A percentile compares a stretch with the other conserved stretches of the same genome.
Evolutionary conservation across 345 rosid genomes (phyloP).

Genomic region (Corchorus capsularis): DNA sequence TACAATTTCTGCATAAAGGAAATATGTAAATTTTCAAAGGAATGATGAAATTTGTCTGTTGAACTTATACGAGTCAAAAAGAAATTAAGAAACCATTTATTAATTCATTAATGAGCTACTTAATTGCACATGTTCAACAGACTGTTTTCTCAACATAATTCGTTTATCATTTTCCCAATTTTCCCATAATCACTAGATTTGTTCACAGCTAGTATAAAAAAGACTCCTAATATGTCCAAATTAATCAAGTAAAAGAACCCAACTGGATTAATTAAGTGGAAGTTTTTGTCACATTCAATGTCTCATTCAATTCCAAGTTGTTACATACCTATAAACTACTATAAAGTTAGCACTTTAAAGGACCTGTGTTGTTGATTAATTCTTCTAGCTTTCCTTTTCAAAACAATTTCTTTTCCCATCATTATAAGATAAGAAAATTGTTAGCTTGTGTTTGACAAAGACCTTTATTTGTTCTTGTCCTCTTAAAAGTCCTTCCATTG

Average conservation of each 20-base stretch:
- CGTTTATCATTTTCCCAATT: neutral
- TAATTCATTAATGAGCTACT: neutral
- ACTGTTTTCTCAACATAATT: neutral
- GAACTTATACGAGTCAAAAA: no score
- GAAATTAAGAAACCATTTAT: no score
- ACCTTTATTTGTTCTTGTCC: neutral
- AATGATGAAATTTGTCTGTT: no score
- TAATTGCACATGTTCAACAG: neutral
- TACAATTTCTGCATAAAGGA: no score
- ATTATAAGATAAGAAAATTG: neutral
- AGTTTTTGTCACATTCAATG: neutral
- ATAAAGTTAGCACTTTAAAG: neutral
- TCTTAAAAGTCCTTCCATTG: neutral
- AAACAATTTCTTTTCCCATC: neutral
- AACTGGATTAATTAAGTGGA: neutral
- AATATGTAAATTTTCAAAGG: no score
- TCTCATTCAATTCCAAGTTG: slow-evolving; percentile 8
- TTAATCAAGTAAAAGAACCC: neutral
- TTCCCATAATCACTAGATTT: neutral
- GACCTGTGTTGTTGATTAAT: no score
- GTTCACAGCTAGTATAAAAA: neutral
- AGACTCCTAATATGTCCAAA: neutral
- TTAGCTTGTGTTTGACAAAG: neutral
- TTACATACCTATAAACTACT: neutral
- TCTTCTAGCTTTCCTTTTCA: neutral